Evolutionary conservation across 352 stramenopile genomes (phyloP), one percentile per base, ranked within the genome.

Genomic region (Peronospora tabacina): DNA sequence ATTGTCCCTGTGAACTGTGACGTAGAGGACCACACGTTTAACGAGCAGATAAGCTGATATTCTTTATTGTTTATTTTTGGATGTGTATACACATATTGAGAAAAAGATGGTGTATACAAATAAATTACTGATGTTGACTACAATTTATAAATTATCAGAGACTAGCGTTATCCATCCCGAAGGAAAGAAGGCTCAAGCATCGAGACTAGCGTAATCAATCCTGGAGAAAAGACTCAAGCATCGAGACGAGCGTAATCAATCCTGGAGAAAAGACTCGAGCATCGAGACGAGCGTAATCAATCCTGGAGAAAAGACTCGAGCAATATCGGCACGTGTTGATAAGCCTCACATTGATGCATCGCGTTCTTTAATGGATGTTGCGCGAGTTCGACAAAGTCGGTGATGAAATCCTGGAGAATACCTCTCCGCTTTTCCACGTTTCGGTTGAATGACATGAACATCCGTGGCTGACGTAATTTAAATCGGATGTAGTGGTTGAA

Each of bases 401-500:
- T 68, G 29, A 86, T 59, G 43, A 86, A 70, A 2, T 68, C 63
- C 26, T 56, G 50, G n/a, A 84, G 38, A 38, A 84, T 78, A 19
- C 58, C 49, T 43, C 72, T 82, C 45, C 75, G 70, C 48, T 78
- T 58, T 52, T 72, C 61, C 41, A 70, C 48, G 58, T 39, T 48
- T 16, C 44, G 42, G 38, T 47, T 52, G 29, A 80, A 28, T 49
- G 75, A 79, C 49, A 59, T 59, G 16, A 74, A 29, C 32, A 76
- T 46, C 1, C 67, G 59, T 15, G 75, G 75, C 58, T 87, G 70
- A 6, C 63, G 49, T 36, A 69, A 42, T 15, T 62, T 68, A 51
- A 82, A 82, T 24, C 70, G 63, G 50, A 83, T 66, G 58, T 80
- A 70, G 46, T 64, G 63, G 32, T 70, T 49, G 44, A 75, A 82